Percentiles rank a stretch among this genome's conserved stretches.
These are phyloP conservation scores for Glycine tomentella DNA, from an alignment of 306 rosid genomes.

Conservation along the genomic window DNA sequence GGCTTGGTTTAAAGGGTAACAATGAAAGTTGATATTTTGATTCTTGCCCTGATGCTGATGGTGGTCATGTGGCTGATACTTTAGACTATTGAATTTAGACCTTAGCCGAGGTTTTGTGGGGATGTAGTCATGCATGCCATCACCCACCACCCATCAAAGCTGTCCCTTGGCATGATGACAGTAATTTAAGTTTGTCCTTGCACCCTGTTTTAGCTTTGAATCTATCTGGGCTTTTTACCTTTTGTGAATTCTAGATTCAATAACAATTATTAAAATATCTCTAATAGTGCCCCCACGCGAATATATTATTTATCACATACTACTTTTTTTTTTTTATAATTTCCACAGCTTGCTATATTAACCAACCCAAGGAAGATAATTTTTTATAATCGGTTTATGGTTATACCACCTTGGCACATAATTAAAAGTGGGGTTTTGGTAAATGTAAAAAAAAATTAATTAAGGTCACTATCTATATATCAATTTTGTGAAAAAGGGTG, in stretches of 20 bases:
- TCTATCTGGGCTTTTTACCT: constrained; percentile 45
- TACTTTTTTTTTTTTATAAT: too few species aligned
- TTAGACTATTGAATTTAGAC: constrained; percentile 25
- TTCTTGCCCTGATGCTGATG: constrained; percentile 28
- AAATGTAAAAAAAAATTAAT: not conserved
- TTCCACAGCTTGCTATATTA: constrained; percentile 6
- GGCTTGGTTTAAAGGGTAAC: constrained; percentile 15
- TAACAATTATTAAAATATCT: constrained; percentile 45
- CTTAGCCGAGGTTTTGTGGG: constrained; percentile 9
- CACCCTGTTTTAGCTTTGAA: constrained; percentile 44
- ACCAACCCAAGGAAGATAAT: constrained; percentile 24
- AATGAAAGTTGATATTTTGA: constrained; percentile 12
- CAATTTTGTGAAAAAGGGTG: not conserved
- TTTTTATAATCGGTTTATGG: constrained; percentile 26
- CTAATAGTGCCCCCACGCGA: constrained; percentile 32
- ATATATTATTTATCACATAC: not conserved
- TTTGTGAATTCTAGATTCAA: constrained; percentile 49
- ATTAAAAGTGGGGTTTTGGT: not conserved
- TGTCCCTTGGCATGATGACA: constrained; percentile 64
- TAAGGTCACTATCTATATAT: constrained; percentile 28
- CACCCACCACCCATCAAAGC: constrained; percentile 44
- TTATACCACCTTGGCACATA: constrained; percentile 19
- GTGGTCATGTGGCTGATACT: constrained; percentile 11
- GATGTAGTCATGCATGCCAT: constrained; percentile 48
- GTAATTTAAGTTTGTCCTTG: constrained; percentile 52